These are phyloP conservation scores for Metschnikowia drakensbergensis DNA, from an alignment of 805 yeast genomes.

Conservation along the genomic window DNA sequence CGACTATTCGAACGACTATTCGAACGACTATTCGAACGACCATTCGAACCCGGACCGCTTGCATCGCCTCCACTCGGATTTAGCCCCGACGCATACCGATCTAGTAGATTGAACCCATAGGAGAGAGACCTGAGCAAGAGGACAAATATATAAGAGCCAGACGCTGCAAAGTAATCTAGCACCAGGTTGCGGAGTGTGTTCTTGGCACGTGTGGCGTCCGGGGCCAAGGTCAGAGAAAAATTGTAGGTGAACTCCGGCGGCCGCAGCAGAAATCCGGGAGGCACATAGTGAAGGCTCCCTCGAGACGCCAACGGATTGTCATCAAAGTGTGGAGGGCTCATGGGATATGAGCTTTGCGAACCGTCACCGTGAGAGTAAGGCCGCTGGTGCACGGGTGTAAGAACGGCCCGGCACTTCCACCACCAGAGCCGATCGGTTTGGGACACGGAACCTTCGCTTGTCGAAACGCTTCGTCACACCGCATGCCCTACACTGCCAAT, in stretches of 20 bases:
- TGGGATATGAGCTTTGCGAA: not conserved
- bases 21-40: not conserved
- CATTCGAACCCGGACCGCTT: not conserved
- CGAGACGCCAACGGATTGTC: conserved; percentile 6
- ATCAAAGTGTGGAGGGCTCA: not conserved
- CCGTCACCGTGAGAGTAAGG: not conserved
- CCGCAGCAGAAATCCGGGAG: conserved; percentile 2
- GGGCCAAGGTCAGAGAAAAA: not conserved
- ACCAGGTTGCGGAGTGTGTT: not conserved
- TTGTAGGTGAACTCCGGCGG: not conserved
- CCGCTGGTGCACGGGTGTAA: not conserved
- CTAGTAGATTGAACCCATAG: not conserved
- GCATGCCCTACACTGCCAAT: too few relatives aligned
- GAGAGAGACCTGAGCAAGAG: not conserved
- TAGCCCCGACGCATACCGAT: not conserved
- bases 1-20: too few relatives aligned
- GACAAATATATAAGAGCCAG: not conserved
- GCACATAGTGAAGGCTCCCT: conserved; percentile 7
- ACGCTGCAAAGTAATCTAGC: not conserved
- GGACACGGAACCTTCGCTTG: too few relatives aligned
- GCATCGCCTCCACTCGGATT: not conserved
- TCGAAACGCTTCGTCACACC: too few relatives aligned
- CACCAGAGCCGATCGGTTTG: too few relatives aligned
- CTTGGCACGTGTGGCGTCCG: not conserved
- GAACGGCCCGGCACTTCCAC: too few relatives aligned